These are phyloP conservation scores for Wilcoxina mikolae DNA, from an alignment of 495 filamentous ascomycete species.

Conservation along the genomic window DNA sequence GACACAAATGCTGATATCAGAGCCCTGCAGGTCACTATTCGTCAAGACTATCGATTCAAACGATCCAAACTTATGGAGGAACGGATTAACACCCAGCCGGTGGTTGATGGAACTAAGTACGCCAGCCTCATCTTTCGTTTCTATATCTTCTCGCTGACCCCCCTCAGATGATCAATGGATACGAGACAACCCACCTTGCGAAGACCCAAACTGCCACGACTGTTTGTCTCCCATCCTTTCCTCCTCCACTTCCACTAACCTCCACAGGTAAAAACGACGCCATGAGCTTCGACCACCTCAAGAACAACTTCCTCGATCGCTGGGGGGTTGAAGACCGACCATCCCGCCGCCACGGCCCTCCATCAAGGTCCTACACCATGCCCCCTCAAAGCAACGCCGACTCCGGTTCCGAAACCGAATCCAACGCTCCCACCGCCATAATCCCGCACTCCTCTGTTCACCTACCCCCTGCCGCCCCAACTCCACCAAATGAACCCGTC, in stretches of 20 bases:
- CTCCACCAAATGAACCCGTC: conserved; percentile 24
- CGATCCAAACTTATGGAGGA: conserved; percentile 19
- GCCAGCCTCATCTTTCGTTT: background rate
- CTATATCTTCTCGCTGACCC: background rate
- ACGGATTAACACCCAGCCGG: conserved; percentile 20
- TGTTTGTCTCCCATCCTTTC: conserved; percentile 20
- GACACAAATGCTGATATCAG: conserved; percentile 4
- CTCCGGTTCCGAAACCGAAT: conserved; percentile 21
- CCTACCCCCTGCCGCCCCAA: conserved; percentile 23
- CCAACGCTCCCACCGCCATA: conserved; percentile 2
- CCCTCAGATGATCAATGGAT: conserved; percentile 14
- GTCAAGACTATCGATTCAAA: conserved; percentile 25
- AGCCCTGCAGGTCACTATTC: conserved; percentile 23
- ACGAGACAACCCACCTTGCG: conserved; percentile 24
- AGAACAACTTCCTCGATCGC: conserved; percentile 22
- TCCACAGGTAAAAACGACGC: conserved; percentile 25
- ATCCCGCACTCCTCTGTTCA: conserved; percentile 5
- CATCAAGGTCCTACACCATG: conserved; percentile 25
- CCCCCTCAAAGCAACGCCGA: conserved; percentile 16
- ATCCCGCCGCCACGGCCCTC: conserved; percentile 14
- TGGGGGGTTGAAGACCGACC: conserved; percentile 11
- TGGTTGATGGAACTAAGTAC: conserved; percentile 29
- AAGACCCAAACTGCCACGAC: conserved; percentile 23
- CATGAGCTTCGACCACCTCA: conserved; percentile 28
- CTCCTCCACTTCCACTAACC: conserved; percentile 3